Conservation (phyloP, 768 basidiomycete species). For the Naganishia antarctica region DNA sequence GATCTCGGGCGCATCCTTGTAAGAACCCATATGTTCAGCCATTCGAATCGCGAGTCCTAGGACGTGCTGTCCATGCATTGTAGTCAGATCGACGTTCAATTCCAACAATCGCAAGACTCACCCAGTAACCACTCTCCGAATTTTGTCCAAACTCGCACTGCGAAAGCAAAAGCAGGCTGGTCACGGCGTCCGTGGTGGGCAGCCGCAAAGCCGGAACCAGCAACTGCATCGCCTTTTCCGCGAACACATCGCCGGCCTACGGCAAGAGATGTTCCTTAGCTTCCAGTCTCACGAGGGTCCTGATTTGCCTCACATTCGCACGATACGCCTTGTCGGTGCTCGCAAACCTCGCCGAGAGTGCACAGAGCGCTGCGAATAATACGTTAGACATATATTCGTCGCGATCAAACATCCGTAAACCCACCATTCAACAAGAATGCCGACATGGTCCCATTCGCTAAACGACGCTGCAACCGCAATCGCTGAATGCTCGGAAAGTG, state of each 20-base stretch:
- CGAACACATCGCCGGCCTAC: constrained; percentile 40
- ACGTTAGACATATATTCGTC: neutral
- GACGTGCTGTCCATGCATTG: constrained; percentile 27
- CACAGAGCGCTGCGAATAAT: constrained; percentile 33
- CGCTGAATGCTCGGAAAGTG: constrained; percentile 42
- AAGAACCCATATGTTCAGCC: constrained; percentile 43
- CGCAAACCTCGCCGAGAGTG: constrained; percentile 38
- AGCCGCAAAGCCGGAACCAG: constrained; percentile 43
- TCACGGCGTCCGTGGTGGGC: constrained; percentile 42
- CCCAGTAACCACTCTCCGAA: constrained; percentile 43
- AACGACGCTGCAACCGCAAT: constrained; percentile 35
- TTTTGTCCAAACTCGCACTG: constrained; percentile 46
- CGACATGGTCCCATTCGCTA: constrained; percentile 45
- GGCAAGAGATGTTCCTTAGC: neutral
- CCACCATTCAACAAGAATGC: constrained; percentile 39
- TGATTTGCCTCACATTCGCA: constrained; percentile 17
- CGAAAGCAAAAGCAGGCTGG: constrained; percentile 40
- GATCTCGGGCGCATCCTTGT: constrained; percentile 38
- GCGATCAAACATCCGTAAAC: neutral
- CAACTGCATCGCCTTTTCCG: constrained; percentile 46
- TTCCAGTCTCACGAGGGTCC: neutral
- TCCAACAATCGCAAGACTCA: neutral
- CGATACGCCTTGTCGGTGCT: constrained; percentile 31
- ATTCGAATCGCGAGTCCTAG: constrained; percentile 44
- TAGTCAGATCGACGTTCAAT: neutral